Evolutionary conservation across 768 basidiomycete species (phyloP), one percentile per base, ranked within the genome.

Genomic region (Lactarius quietus): DNA sequence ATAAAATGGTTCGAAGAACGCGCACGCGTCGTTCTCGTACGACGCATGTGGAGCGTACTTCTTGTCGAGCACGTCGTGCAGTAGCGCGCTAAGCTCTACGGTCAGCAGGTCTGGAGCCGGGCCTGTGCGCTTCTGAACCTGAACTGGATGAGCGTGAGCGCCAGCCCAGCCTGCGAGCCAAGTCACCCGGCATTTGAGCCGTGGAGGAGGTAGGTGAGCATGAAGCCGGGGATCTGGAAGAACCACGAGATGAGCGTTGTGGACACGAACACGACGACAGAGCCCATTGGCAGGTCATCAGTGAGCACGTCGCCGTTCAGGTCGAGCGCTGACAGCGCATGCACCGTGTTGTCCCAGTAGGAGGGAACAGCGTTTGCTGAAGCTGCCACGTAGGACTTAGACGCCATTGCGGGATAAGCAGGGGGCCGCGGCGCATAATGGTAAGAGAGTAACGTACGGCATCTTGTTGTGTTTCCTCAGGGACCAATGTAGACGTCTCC

Each of bases 261-360:
- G 77, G 85, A 80, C 68, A 85, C 71, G 77, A 94, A 95, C n/a
- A 86, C 75, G 76, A 84, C 76, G 71, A 86, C 73, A 4, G 89
- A 87, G 58, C 95, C 95, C 0, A 92, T 85, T 0, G 95, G 93
- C 48, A 98, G 86, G 64, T 95, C 90, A 65, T 96, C 95, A 68
- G 98, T 88, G 74, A 97, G 84, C 81, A 98, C 89, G 72, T 86
- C 83, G 3, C 83, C 78, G 52, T 80, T 74, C 26, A 77, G 75
- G 55, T 83, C 82, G 41, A 81, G 62, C 31, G 81, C 78, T 0
- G 79, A 76, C 0, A 93, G 93, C 0, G 95, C 87, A 66, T 95
- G 91, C 12, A 98, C 85, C 0, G 93, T 95, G 1, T 92, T 98
- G 73, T 99, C 96, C 92, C 94, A 98, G 76, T 99, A 99, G 0